phyloP scores from a whole-genome alignment of 2,329 filamentous ascomycete genomes.

The Aspergillus pseudonomiae region DNA sequence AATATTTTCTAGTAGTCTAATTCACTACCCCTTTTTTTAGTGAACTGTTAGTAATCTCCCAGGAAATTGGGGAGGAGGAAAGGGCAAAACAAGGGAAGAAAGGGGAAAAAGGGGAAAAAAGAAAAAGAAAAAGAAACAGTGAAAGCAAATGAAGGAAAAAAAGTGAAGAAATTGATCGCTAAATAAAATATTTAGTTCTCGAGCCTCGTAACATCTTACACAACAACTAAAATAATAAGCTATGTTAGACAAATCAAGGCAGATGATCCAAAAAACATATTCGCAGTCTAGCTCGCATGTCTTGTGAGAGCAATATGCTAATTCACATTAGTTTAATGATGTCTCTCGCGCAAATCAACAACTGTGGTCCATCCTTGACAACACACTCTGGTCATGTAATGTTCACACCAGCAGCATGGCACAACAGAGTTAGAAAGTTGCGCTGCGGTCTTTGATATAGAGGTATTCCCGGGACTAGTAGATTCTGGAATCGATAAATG shows the following conservation, averaged over 20 bases:
- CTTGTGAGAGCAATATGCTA: not conserved
- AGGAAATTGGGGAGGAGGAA: not conserved
- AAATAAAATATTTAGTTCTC: not conserved
- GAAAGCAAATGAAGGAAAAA: not conserved
- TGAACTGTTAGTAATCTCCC: not conserved
- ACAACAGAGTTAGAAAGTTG: slow-evolving; percentile 44
- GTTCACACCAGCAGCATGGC: slow-evolving; percentile 72
- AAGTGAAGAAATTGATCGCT: not conserved
- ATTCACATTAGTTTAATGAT: slow-evolving; percentile 31
- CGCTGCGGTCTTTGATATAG: not conserved
- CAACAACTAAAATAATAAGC: not conserved
- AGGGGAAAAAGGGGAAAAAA: not conserved
- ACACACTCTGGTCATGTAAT: slow-evolving; percentile 70
- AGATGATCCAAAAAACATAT: not conserved
- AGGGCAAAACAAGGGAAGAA: not conserved
- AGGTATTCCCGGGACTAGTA: slow-evolving; percentile 12
- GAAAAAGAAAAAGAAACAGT: not conserved
- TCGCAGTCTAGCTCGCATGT: not conserved
- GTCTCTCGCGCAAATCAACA: slow-evolving; percentile 66
- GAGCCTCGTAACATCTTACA: not conserved
- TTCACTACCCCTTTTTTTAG: not conserved
- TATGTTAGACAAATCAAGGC: not conserved
- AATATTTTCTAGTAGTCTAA: not conserved
- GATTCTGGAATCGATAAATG: not conserved
- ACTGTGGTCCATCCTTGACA: slow-evolving; percentile 70